These are phyloP conservation scores for Sporothrix luriei DNA, from an alignment of 2,329 filamentous ascomycete genomes.

Conservation along the genomic window DNA sequence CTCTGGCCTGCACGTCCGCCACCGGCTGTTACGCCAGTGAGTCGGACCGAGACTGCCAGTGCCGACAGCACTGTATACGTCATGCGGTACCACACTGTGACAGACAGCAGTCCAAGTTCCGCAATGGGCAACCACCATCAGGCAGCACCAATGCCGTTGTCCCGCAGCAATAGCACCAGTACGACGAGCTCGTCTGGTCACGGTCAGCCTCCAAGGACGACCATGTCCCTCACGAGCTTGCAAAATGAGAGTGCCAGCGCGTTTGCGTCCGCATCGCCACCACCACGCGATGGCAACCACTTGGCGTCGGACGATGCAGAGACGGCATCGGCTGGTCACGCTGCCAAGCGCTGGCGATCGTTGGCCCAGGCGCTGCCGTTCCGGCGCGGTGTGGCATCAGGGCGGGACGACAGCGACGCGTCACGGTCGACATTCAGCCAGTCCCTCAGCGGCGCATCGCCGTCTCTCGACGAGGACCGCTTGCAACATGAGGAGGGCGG, in stretches of 20 bases:
- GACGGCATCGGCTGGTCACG: slow-evolving; percentile 38
- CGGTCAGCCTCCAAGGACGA: slow-evolving; percentile 12
- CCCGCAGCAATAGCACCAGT: slow-evolving; percentile 34
- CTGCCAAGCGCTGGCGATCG: slow-evolving; percentile 40
- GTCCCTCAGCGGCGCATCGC: background rate
- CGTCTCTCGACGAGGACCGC: background rate
- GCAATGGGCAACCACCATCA: slow-evolving; percentile 21
- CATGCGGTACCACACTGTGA: slow-evolving; percentile 61
- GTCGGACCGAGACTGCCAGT: slow-evolving; percentile 64
- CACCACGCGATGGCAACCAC: slow-evolving; percentile 37
- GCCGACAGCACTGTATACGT: slow-evolving; percentile 67
- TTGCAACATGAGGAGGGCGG: slow-evolving; percentile 34
- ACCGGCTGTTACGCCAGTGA: slow-evolving; percentile 59
- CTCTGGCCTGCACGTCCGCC: slow-evolving; percentile 60
- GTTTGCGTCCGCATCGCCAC: slow-evolving; percentile 34
- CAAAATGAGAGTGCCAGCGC: slow-evolving; percentile 27
- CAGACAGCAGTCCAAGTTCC: slow-evolving; percentile 45
- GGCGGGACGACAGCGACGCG: background rate
- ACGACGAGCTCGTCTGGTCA: slow-evolving; percentile 26
- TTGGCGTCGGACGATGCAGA: slow-evolving; percentile 35
- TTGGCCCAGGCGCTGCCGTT: slow-evolving; percentile 43
- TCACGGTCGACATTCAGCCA: background rate
- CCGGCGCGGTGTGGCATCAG: slow-evolving; percentile 32
- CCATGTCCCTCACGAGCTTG: slow-evolving; percentile 24
- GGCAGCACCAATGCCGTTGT: slow-evolving; percentile 23